These are phyloP conservation scores for Trematosphaeria pertusa DNA, from an alignment of 2,329 filamentous ascomycete species.

Conservation along the genomic window DNA sequence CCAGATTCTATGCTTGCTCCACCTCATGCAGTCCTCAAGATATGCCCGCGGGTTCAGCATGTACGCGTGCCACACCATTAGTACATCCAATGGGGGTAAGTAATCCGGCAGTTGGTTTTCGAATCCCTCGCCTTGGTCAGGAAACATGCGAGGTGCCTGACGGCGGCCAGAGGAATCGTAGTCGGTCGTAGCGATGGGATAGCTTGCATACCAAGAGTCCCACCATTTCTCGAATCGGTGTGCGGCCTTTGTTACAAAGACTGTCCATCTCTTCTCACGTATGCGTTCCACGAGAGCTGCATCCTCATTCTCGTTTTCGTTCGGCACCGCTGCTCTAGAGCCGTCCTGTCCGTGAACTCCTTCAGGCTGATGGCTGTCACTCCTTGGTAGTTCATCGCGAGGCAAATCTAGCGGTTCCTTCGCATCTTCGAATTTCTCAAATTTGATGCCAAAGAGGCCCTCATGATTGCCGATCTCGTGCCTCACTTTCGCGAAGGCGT, in stretches of 20 bases:
- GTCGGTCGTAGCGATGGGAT: constrained; percentile 38
- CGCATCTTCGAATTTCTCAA: constrained; percentile 5
- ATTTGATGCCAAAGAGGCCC: constrained; percentile 67
- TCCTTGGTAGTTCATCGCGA: constrained; percentile 34
- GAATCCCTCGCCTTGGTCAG: constrained; percentile 7
- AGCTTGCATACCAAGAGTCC: constrained; percentile 39
- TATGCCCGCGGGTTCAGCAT: constrained; percentile 79
- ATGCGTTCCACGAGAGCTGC: constrained; percentile 56
- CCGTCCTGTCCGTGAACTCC: constrained; percentile 42
- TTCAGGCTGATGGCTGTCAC: constrained; percentile 43
- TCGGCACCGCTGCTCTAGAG: constrained; percentile 4
- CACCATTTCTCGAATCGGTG: constrained; percentile 75
- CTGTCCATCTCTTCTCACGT: constrained; percentile 75
- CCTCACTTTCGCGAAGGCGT: constrained; percentile 70
- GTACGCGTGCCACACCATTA: constrained; percentile 82
- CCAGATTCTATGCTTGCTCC: constrained; percentile 65
- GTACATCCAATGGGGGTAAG: constrained; percentile 63
- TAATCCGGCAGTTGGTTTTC: background rate
- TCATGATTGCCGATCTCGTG: constrained; percentile 71
- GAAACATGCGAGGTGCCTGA: constrained; percentile 8
- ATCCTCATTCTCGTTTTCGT: constrained; percentile 2
- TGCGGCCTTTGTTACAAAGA: constrained; percentile 72
- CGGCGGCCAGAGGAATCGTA: constrained; percentile 14
- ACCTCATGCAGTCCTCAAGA: constrained; percentile 74
- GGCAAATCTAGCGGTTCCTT: background rate